A percentile compares a stretch with the other conserved stretches of the same genome.
phyloP scores from a whole-genome alignment of 306 rosid genomes.

The Sechiopsis laciniata region DNA sequence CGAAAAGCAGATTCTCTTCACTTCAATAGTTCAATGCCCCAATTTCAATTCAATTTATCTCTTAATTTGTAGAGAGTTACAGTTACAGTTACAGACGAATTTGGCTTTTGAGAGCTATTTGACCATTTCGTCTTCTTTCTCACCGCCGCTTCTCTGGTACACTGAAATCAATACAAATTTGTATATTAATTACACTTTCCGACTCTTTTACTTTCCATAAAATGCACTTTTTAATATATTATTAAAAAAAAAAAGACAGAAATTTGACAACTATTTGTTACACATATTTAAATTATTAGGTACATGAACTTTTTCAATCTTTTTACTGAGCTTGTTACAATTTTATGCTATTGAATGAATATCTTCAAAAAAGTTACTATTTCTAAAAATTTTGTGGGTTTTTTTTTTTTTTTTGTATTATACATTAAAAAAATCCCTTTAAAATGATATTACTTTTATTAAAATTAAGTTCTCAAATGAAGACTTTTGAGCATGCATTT shows the following conservation, averaged over 20 bases:
- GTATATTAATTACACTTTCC: constrained; percentile 15
- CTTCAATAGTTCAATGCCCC: constrained; percentile 13
- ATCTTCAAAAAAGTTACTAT: too few relatives aligned
- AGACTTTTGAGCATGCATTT: background rate
- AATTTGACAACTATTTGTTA: too few relatives aligned
- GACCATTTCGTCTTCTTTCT: constrained; percentile 5
- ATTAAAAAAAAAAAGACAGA: too few relatives aligned
- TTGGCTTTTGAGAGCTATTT: constrained; percentile 7
- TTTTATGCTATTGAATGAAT: too few relatives aligned
- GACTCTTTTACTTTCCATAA: background rate
- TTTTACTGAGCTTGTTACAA: too few relatives aligned
- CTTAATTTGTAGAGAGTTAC: background rate
- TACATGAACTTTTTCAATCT: too few relatives aligned
- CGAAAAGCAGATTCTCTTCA: constrained; percentile 26
- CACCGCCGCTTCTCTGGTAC: background rate
- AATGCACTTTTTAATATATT: background rate
- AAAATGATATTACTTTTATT: background rate
- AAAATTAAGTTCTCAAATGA: background rate
- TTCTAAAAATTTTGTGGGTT: too few relatives aligned
- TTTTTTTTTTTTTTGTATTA: too few relatives aligned
- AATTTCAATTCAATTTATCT: background rate
- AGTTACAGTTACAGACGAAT: background rate
- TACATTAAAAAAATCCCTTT: background rate
- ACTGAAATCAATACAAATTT: background rate
- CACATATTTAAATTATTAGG: too few relatives aligned